Evolutionary conservation across 163 green algal species (phyloP).

Genomic region (Scenedesmus sp.): DNA sequence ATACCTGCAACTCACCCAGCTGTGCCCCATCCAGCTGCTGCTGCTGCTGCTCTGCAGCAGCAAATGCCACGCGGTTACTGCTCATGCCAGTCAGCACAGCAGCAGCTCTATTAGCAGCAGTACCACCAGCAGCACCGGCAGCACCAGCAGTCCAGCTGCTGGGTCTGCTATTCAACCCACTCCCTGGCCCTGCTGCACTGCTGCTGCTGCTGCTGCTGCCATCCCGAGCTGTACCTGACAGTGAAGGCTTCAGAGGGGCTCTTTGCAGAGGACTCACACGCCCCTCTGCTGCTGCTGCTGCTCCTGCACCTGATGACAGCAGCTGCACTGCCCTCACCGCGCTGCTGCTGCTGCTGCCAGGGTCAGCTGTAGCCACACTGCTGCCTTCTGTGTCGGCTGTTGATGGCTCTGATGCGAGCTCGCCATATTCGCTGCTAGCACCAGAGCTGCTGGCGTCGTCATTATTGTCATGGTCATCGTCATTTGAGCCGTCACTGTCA

Average conservation of each 20-base stretch:
- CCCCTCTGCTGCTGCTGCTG: neutral
- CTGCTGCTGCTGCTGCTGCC: constrained; percentile 27
- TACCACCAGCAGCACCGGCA: neutral
- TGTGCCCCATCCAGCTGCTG: constrained; percentile 7
- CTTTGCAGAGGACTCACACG: neutral
- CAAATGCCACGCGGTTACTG: constrained; percentile 17
- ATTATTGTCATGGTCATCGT: neutral
- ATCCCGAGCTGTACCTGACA: neutral
- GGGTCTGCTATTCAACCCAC: neutral
- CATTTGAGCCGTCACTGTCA: neutral
- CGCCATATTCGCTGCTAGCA: neutral
- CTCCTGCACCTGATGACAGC: neutral
- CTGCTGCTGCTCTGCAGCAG: neutral
- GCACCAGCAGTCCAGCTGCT: neutral
- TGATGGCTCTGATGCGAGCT: neutral
- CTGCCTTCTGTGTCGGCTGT: neutral
- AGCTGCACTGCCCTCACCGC: neutral
- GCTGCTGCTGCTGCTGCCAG: constrained; percentile 10
- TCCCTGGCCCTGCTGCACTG: neutral
- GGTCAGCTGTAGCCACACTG: neutral
- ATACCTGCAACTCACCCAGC: neutral
- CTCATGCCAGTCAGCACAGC: constrained; percentile 9
- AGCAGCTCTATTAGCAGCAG: neutral
- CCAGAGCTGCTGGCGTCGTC: neutral
- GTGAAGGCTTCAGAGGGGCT: neutral